Evolutionary conservation across 805 yeast genomes (phyloP).

Genomic region (Candida pseudofarinosa): DNA sequence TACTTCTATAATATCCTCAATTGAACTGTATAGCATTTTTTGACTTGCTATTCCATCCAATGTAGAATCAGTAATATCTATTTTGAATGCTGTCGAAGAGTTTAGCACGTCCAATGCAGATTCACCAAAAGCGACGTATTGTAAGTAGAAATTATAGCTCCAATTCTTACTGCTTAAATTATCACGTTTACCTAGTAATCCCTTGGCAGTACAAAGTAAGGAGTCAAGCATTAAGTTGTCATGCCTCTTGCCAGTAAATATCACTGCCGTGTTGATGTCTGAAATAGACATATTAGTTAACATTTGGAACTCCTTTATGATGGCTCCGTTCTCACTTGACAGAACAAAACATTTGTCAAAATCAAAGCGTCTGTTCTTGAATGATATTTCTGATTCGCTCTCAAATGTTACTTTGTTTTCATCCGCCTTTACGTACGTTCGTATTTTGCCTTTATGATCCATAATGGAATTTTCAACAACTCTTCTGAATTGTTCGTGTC

Average conservation of each 20-base stretch:
- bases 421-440: conserved; percentile 20
- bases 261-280: conserved; percentile 16
- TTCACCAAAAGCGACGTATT: conserved; percentile 7
- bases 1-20: conserved; percentile 5
- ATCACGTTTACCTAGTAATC: conserved; percentile 4
- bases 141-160: conserved; percentile 8
- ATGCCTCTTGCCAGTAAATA: conserved; percentile 14
- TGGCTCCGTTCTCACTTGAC: conserved; percentile 2
- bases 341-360: conserved; percentile 17
- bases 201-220: conserved; percentile 7
- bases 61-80: background rate
- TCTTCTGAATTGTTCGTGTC: conserved; percentile 36
- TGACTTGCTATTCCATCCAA: conserved; percentile 11
- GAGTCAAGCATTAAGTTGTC: conserved; percentile 6
- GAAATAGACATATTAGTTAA: conserved; percentile 15
- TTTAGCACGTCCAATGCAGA: conserved; percentile 8
- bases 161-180: conserved; percentile 4
- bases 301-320: conserved; percentile 18
- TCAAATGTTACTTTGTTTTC: conserved; percentile 2
- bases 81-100: conserved; percentile 2
- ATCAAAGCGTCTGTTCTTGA: background rate
- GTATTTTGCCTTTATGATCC: conserved; percentile 21
- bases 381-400: background rate
- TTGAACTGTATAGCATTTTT: conserved; percentile 13
- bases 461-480: conserved; percentile 48